Evolutionary conservation across 2,329 filamentous ascomycete genomes (phyloP).

Genomic region (Aspergillus floridensis): DNA sequence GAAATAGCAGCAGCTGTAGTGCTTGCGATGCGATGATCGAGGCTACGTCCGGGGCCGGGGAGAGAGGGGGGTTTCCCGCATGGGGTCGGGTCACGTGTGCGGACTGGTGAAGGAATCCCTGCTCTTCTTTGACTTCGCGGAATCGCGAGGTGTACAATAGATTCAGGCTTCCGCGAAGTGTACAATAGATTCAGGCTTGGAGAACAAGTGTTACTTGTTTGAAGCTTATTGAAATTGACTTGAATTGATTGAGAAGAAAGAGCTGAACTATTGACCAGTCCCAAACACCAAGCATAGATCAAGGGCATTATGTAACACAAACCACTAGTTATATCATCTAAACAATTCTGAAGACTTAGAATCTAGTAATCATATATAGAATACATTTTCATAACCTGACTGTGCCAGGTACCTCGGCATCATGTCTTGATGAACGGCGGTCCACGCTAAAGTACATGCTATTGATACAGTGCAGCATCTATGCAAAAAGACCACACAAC

Average conservation of each 20-base stretch:
- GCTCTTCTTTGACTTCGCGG: neutral
- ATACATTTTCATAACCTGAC: too few relatives aligned
- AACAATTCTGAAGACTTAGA: too few relatives aligned
- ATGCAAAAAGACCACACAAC: neutral
- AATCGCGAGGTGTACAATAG: neutral
- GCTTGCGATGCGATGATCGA: neutral
- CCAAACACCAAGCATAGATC: too few relatives aligned
- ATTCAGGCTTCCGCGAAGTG: neutral
- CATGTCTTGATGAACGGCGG: neutral
- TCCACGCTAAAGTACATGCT: slow-evolving; percentile 7
- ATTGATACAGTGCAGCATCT: neutral
- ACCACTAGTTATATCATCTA: too few relatives aligned
- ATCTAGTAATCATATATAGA: too few relatives aligned
- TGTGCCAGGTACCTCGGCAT: neutral
- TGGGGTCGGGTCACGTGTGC: slow-evolving; percentile 14
- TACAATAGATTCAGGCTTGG: neutral
- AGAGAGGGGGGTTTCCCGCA: neutral
- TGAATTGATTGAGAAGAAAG: too few relatives aligned
- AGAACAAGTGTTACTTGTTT: neutral
- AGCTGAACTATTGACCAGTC: too few relatives aligned
- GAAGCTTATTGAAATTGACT: neutral
- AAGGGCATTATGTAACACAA: too few relatives aligned
- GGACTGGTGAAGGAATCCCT: neutral
- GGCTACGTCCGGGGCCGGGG: slow-evolving; percentile 8
- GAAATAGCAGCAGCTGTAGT: neutral